Base-by-base conservation (phyloP, 352 stramenopile genomes). In the Globisporangium megalacanthum region DNA sequence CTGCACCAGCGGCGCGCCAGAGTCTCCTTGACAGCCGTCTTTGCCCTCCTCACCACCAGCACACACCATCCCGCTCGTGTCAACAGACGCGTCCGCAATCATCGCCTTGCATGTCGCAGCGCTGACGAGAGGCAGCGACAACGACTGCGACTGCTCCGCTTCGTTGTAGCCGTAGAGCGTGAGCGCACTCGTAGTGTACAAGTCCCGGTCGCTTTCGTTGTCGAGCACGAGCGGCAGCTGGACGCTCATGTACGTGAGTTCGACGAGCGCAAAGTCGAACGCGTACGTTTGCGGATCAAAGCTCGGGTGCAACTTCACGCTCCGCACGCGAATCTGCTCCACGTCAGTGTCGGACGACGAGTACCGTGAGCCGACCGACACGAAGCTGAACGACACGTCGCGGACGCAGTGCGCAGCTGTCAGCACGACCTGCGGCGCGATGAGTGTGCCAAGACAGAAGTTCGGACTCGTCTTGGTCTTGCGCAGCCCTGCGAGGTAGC, bases 21-120 rank as follows among this genome's bases (percentile, higher is more conserved):
- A 81, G 49, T 81, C 72, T 5, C 72, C 72, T 39, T 68, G 57
- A 52, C 72, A 81, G 3, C 60, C 64, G 36, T 81, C 72, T 35
- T 72, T 70, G 13, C 61, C 66, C 14, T 61, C 51, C 29, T 76
- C 58, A 11, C 69, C 72, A 4, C 72, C 72, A 11, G 72, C 72
- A 62, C 72, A 81, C 25, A 76, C 29, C 64, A 81, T 74, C 6
- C 58, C 51, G 6, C 44, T 45, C 22, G 45, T 49, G 42, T 64
- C 58, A 0, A 64, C 19, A 45, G 15, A 69, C 53, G 29, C 65
- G 46, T 47, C 61, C 20, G 14, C 69, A 49, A 39, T 49, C 37
- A 33, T 22, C 17, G 17, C 48, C 25, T 60, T 61, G 57, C 69
- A 77, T 19, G 64, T 37, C 9, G 55, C 45, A 25, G 61, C 62